phyloP scores from a whole-genome alignment of 306 rosid genomes.

The Parietaria judaica region DNA sequence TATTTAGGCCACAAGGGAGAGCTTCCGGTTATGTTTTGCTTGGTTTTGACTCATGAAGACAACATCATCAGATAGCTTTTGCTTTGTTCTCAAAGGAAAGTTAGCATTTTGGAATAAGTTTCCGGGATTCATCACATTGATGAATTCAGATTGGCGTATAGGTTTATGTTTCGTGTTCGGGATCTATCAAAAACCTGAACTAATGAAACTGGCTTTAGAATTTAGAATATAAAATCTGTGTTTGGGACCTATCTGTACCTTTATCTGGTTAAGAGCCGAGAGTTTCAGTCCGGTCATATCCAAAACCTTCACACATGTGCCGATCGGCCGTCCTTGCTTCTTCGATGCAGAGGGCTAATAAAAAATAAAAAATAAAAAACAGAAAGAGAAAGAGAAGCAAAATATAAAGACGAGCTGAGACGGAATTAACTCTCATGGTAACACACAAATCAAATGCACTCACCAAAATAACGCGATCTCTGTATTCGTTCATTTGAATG shows the following conservation, averaged over 20 bases:
- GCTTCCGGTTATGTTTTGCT: too few relatives aligned
- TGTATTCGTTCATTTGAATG: conserved; percentile 85
- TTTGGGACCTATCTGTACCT: conserved; percentile 28
- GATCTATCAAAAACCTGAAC: too few relatives aligned
- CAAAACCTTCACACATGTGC: conserved; percentile 79
- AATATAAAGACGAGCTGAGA: neutral
- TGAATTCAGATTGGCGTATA: too few relatives aligned
- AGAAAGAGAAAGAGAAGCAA: conserved; percentile 5
- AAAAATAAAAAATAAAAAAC: conserved; percentile 1
- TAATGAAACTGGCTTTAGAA: too few relatives aligned
- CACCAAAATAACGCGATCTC: conserved; percentile 84
- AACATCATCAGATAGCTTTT: too few relatives aligned
- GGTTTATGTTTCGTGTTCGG: too few relatives aligned
- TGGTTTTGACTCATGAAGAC: too few relatives aligned
- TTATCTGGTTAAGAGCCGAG: conserved; percentile 77
- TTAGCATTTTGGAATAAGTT: too few relatives aligned
- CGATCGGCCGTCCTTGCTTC: conserved; percentile 63
- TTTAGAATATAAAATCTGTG: too few relatives aligned
- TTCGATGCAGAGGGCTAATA: conserved; percentile 63
- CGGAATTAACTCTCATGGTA: conserved; percentile 4
- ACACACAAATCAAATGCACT: conserved; percentile 22
- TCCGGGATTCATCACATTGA: too few relatives aligned
- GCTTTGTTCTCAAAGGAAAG: too few relatives aligned
- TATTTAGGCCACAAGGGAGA: too few relatives aligned
- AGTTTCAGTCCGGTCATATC: conserved; percentile 94